Evolutionary conservation across 352 stramenopile genomes (phyloP).

Genomic region (Phytophthora pinifolia): DNA sequence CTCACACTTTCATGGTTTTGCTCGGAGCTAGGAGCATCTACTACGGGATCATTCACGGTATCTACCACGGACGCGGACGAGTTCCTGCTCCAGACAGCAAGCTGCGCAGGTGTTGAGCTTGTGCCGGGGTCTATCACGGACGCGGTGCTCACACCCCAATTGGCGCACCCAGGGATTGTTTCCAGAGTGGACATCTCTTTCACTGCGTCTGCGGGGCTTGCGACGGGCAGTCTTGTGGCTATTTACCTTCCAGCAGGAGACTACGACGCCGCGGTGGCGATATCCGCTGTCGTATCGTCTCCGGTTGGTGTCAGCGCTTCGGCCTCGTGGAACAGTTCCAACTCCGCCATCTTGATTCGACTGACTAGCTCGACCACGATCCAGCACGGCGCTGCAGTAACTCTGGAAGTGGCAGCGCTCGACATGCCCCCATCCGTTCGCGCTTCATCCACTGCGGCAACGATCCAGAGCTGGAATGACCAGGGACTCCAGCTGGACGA

Average conservation of each 20-base stretch:
- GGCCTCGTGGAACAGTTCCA: conserved; percentile 36
- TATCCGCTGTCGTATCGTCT: conserved; percentile 30
- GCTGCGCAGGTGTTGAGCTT: conserved; percentile 30
- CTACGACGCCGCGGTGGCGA: conserved; percentile 31
- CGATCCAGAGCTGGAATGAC: conserved; percentile 52
- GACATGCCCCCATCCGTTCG: conserved; percentile 54
- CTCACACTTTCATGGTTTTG: conserved; percentile 3
- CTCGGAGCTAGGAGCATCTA: conserved; percentile 28
- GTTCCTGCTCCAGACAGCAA: conserved; percentile 35
- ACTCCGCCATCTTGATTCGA: conserved; percentile 40
- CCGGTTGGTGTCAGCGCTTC: conserved; percentile 28
- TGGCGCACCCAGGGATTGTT: conserved; percentile 47
- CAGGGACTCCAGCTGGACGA: conserved; percentile 41
- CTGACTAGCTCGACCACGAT: conserved; percentile 36
- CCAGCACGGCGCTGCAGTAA: conserved; percentile 27
- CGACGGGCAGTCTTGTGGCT: conserved; percentile 36
- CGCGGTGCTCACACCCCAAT: conserved; percentile 31
- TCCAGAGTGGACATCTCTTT: conserved; percentile 49
- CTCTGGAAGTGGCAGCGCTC: conserved; percentile 40
- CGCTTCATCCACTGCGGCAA: conserved; percentile 18
- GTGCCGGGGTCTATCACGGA: conserved; percentile 34
- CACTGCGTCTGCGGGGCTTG: conserved; percentile 46
- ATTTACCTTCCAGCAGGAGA: conserved; percentile 42
- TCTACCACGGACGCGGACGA: conserved; percentile 39
- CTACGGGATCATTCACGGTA: conserved; percentile 37